Conservation (phyloP, 2,329 filamentous ascomycete species). For the Penicillium polonicum region DNA sequence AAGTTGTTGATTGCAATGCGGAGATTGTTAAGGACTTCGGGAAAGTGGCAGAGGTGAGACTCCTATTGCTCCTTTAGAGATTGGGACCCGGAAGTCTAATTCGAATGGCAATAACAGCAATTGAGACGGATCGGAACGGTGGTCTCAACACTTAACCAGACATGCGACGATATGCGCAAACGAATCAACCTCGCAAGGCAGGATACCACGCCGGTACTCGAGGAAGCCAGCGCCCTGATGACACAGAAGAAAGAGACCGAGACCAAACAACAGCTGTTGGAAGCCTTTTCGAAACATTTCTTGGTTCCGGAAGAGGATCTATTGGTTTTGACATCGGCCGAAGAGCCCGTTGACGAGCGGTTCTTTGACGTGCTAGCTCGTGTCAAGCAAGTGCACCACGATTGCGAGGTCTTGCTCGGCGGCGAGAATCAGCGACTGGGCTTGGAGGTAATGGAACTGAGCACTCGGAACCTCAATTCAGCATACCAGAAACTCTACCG, state of each 20-base stretch:
- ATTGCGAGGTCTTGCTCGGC: conserved; percentile 85
- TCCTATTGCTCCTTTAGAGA: not conserved
- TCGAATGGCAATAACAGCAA: conserved; percentile 59
- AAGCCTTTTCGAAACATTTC: conserved; percentile 79
- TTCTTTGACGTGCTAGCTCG: conserved; percentile 78
- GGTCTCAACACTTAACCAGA: conserved; percentile 74
- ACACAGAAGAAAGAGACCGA: conserved; percentile 71
- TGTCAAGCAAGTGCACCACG: conserved; percentile 81
- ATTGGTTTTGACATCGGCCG: conserved; percentile 70
- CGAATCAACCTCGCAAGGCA: conserved; percentile 73
- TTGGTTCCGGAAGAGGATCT: conserved; percentile 78
- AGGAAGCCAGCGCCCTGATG: conserved; percentile 73
- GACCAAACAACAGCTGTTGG: conserved; percentile 73
- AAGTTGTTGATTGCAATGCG: conserved; percentile 90
- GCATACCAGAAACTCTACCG: conserved; percentile 95
- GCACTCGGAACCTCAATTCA: conserved; percentile 78
- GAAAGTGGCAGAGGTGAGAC: conserved; percentile 74
- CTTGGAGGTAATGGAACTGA: conserved; percentile 87
- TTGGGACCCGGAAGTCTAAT: conserved; percentile 14
- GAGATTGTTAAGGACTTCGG: conserved; percentile 86
- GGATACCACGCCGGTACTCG: conserved; percentile 71
- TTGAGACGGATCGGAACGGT: conserved; percentile 77
- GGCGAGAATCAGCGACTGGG: conserved; percentile 87
- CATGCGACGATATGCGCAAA: conserved; percentile 74
- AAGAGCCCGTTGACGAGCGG: conserved; percentile 77